Evolutionary conservation across 192 early-diverging fungal species (phyloP).

Genomic region (Coemansia sp.): DNA sequence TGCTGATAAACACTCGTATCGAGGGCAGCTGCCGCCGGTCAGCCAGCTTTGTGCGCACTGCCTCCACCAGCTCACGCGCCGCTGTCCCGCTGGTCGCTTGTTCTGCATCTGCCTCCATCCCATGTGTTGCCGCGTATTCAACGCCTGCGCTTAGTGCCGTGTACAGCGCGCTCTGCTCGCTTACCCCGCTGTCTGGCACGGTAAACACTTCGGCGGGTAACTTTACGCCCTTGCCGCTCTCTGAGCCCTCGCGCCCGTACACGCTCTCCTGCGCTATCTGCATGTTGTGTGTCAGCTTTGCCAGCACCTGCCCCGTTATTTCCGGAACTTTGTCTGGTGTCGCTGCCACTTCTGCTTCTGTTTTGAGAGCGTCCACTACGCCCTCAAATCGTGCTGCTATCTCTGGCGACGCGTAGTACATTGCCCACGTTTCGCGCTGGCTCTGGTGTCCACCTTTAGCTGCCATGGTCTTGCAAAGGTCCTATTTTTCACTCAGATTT

Average conservation of each 20-base stretch:
- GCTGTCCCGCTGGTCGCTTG: slow-evolving; percentile 14
- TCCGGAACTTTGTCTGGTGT: slow-evolving; percentile 13
- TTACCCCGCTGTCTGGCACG: slow-evolving; percentile 22
- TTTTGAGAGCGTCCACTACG: slow-evolving; percentile 35
- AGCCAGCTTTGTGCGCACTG: slow-evolving; percentile 34
- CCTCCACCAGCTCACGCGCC: slow-evolving; percentile 21
- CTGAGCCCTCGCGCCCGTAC: slow-evolving; percentile 14
- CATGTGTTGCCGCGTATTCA: slow-evolving; percentile 20
- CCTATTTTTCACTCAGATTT: no score
- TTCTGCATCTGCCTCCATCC: slow-evolving; percentile 10
- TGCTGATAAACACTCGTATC: slow-evolving; percentile 27
- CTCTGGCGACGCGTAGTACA: slow-evolving; percentile 45
- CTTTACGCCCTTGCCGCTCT: slow-evolving; percentile 15
- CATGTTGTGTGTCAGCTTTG: slow-evolving; percentile 29
- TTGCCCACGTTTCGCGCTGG: slow-evolving; percentile 44
- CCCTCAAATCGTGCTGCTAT: slow-evolving; percentile 25
- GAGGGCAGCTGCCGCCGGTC: slow-evolving; percentile 38
- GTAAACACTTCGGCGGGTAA: slow-evolving; percentile 31
- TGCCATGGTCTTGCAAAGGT: slow-evolving; percentile 16
- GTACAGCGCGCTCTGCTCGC: slow-evolving; percentile 35
- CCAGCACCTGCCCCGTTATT: slow-evolving; percentile 26
- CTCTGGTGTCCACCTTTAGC: slow-evolving; percentile 29
- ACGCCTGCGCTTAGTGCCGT: slow-evolving; percentile 36
- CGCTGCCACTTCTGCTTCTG: slow-evolving; percentile 35
- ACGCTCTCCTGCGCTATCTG: slow-evolving; percentile 37